phyloP scores from a whole-genome alignment of 768 basidiomycete genomes.

The Agaricus sinodeliciosus region DNA sequence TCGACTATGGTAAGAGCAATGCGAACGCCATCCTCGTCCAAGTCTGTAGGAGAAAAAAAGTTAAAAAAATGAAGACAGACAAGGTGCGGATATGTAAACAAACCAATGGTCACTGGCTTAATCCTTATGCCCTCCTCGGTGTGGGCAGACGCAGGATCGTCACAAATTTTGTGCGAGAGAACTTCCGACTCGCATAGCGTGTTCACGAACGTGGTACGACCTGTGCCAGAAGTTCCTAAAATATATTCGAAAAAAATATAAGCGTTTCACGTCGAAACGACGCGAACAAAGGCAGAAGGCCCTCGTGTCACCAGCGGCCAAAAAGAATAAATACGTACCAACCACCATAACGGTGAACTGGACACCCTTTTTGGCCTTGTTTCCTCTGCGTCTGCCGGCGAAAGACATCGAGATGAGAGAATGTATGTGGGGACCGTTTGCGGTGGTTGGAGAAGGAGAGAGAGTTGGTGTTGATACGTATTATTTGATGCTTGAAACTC shows the following conservation, averaged over 20 bases:
- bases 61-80: background rate
- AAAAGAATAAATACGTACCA: conserved; percentile 48
- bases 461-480: conserved; percentile 26
- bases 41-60: conserved; percentile 43
- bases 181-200: conserved; percentile 97
- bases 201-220: conserved; percentile 98
- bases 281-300: conserved; percentile 12
- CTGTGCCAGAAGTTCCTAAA: conserved; percentile 92
- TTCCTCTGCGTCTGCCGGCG: conserved; percentile 79
- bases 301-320: background rate
- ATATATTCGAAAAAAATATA: conserved; percentile 14
- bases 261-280: conserved; percentile 13
- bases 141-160: conserved; percentile 84
- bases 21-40: conserved; percentile 97
- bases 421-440: conserved; percentile 16
- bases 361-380: conserved; percentile 98
- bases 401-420: conserved; percentile 57
- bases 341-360: conserved; percentile 98
- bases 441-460: conserved; percentile 18
- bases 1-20: conserved; percentile 98
- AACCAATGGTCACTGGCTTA: conserved; percentile 91
- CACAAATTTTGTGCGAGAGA: conserved; percentile 78
- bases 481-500: conserved; percentile 30
- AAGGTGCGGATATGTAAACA: conserved; percentile 21
- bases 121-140: conserved; percentile 92